Evolutionary conservation across 139 green algal genomes (phyloP), one percentile per base, ranked within the genome.

Genomic region (Chlorella sp.): DNA sequence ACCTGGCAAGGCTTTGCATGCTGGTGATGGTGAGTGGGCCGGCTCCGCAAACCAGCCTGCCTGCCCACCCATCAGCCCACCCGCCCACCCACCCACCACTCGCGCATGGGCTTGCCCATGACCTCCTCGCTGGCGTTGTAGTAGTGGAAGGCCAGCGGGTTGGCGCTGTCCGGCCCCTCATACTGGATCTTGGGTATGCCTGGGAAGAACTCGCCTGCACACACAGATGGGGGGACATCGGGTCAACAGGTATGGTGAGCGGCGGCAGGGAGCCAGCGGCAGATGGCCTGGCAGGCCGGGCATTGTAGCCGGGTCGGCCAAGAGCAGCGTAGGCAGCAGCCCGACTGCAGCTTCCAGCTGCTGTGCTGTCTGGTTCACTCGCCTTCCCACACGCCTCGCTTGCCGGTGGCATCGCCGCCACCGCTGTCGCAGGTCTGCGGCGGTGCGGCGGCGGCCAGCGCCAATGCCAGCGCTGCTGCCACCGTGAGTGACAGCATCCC

Each of bases 91-190:
- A 28, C 79, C 60, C 80, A 91, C 91, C 92, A 94, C 48, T 94
- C 92, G 41, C 88, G 88, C 92, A 94, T 94, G 2, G 85, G 64
- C 60, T 89, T 92, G 40, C 90, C 90, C 24, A 88, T 38, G 34
- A 94, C 82, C 54, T 88, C 62, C 72, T 94, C 90, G 0, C 87
- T 73, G 17, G 90, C 88, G 81, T 94, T 92, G 88, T 94, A 94
- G 69, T 92, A 94, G 14, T 88, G 72, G 84, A 93, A 94, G 3
- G 92, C 62, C 41, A 94, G 58, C 9, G 89, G 82, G 84, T 92
- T 92, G 51, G n/a, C 90, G 65, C 79, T 87, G 56, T 90, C 81
- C 38, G 91, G 87, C 2, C 91, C 91, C 77, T 94, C 88, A 46
- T 94, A 94, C 20, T 65, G 56, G 44, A 93, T 88, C 4, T 64